Percentiles rank a stretch among this genome's conserved stretches.
Evolutionary conservation across 2,329 filamentous ascomycete genomes (phyloP).

Genomic region (Aureobasidium leucospermi): DNA sequence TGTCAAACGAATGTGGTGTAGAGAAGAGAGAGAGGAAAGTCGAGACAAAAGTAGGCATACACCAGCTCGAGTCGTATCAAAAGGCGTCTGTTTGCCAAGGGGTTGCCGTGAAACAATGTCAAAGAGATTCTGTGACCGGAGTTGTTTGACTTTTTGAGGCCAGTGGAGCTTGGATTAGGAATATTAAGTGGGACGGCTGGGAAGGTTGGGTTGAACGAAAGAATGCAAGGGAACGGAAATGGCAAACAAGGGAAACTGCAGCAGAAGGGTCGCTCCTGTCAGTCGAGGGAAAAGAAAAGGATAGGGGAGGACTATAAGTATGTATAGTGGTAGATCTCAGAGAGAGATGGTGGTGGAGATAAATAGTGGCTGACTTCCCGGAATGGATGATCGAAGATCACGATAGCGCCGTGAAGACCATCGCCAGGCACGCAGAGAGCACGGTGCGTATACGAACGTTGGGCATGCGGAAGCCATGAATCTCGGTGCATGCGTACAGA

Average conservation of each 20-base stretch:
- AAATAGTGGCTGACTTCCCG: slow-evolving; percentile 6
- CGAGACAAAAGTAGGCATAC: slow-evolving; percentile 3
- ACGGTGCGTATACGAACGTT: slow-evolving; percentile 8
- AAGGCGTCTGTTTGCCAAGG: not conserved
- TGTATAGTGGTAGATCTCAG: not conserved
- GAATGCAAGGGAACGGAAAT: slow-evolving; percentile 8
- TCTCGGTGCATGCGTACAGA: not conserved
- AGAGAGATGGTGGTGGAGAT: slow-evolving; percentile 8
- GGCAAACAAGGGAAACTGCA: slow-evolving; percentile 12
- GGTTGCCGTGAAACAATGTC: slow-evolving; percentile 2
- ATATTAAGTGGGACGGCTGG: slow-evolving; percentile 2
- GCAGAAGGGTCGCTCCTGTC: slow-evolving; percentile 8
- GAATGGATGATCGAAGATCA: slow-evolving; percentile 5
- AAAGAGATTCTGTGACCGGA: not conserved
- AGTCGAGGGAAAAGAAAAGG: not conserved
- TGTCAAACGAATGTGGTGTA: slow-evolving; percentile 3
- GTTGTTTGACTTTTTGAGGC: slow-evolving; percentile 4
- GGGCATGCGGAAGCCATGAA: slow-evolving; percentile 6
- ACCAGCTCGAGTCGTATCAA: not conserved
- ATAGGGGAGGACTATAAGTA: not conserved
- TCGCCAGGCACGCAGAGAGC: slow-evolving; percentile 11
- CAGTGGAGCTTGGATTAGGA: slow-evolving; percentile 4
- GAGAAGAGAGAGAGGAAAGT: slow-evolving; percentile 1
- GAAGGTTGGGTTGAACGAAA: not conserved
- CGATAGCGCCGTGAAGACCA: not conserved